Evolutionary conservation across 352 stramenopile species (phyloP).

Genomic region (Globisporangium viniferum): DNA sequence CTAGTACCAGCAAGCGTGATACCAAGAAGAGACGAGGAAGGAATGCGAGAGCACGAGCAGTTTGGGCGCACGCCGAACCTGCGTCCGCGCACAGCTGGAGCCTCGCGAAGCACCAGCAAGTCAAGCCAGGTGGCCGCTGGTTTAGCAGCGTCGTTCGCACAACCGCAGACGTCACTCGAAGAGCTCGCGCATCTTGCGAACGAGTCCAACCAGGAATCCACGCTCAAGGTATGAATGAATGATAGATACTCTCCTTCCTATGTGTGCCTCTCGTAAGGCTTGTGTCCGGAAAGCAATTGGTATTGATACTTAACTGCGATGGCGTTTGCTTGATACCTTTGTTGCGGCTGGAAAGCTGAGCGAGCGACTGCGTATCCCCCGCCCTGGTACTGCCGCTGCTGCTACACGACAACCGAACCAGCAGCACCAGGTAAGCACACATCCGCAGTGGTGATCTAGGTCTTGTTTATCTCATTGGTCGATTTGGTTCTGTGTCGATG

Average conservation of each 20-base stretch:
- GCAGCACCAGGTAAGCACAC: background rate
- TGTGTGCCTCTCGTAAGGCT: background rate
- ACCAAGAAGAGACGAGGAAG: background rate
- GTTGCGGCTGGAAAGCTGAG: conserved; percentile 31
- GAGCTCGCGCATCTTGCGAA: conserved; percentile 22
- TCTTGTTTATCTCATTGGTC: background rate
- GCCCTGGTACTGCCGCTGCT: conserved; percentile 24
- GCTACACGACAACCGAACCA: background rate
- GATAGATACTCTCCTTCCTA: background rate
- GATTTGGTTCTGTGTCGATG: background rate
- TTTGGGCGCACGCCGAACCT: conserved; percentile 52
- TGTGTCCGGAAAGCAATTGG: background rate
- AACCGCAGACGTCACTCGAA: conserved; percentile 5
- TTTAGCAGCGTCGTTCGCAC: background rate
- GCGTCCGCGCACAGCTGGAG: conserved; percentile 42
- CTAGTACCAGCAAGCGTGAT: background rate
- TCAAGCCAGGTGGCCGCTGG: background rate
- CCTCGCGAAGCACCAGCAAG: background rate
- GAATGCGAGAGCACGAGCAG: conserved; percentile 47
- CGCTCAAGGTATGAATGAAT: conserved; percentile 6
- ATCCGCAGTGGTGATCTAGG: background rate
- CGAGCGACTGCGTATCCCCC: conserved; percentile 42
- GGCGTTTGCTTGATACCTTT: background rate
- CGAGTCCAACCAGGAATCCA: background rate
- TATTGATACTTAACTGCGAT: background rate